A percentile compares a stretch with the other conserved stretches of the same genome.
Conservation (phyloP, 2,329 filamentous ascomycete species). For the Apiospora sp. region DNA sequence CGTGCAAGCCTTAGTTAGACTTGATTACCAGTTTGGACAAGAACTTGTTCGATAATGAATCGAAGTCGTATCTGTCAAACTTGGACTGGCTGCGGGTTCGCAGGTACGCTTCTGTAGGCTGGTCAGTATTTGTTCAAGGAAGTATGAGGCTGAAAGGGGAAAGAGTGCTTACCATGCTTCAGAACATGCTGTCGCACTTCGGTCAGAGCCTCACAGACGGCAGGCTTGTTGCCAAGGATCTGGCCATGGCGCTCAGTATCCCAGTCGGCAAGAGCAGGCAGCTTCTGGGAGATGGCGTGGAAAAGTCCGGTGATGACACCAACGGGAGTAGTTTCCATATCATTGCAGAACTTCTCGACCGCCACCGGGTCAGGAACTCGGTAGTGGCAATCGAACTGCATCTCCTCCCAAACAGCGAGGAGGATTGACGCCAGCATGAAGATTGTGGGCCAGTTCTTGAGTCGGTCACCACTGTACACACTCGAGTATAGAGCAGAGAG, state of each 20-base stretch:
- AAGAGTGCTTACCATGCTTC: slow-evolving; percentile 79
- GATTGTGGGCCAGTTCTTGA: slow-evolving; percentile 99
- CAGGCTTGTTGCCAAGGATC: slow-evolving; percentile 86
- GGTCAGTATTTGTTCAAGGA: slow-evolving; percentile 48
- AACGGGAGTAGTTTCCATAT: slow-evolving; percentile 96
- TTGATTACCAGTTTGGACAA: slow-evolving; percentile 95
- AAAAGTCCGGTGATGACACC: slow-evolving; percentile 97
- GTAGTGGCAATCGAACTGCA: slow-evolving; percentile 99
- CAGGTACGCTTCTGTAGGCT: slow-evolving; percentile 80
- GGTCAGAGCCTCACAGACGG: slow-evolving; percentile 95
- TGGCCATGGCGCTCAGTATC: slow-evolving; percentile 91
- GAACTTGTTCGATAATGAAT: slow-evolving; percentile 97
- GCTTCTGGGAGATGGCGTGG: slow-evolving; percentile 96
- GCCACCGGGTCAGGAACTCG: slow-evolving; percentile 83
- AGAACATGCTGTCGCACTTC: slow-evolving; percentile 92
- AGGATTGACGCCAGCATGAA: slow-evolving; percentile 96
- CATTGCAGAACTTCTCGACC: slow-evolving; percentile 92
- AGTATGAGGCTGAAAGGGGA: slow-evolving; percentile 6
- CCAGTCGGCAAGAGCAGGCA: slow-evolving; percentile 93
- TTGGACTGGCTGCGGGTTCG: slow-evolving; percentile 79
- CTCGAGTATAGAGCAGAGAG: slow-evolving; percentile 93
- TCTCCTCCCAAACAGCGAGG: slow-evolving; percentile 95
- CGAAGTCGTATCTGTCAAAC: slow-evolving; percentile 92
- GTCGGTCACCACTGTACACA: slow-evolving; percentile 94
- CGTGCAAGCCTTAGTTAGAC: slow-evolving; percentile 69